Evolutionary conservation across 768 basidiomycete genomes (phyloP), one percentile per base, ranked within the genome.

Genomic region (Coprinellus micaceus): DNA sequence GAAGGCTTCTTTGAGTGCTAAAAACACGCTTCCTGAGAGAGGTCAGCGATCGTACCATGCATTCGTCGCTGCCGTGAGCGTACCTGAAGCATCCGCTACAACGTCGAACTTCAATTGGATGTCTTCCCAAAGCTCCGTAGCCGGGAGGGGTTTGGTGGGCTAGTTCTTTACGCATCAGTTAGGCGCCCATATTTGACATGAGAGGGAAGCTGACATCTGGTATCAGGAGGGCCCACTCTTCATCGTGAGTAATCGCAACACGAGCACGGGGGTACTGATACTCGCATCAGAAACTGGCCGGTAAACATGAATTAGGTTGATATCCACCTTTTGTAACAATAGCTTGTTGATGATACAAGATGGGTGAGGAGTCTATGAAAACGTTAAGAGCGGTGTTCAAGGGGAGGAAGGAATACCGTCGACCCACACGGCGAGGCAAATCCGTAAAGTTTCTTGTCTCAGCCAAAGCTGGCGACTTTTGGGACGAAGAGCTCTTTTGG

Each of bases 191-290:
- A 4, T n/a, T 7, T 28, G 24, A 12, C 17, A 7, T 9, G 29
- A 47, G 10, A 36, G 24, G 28, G n/a, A 24, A 15, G 47, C 55
- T 22, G 25, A 57, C 56, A 13, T 52, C 56, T 30, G 41, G 39
- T 11, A 51, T 45, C 21, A 57, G 43, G 9, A 46, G 39, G 36
- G 56, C 56, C 56, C 56, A 57, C 21, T 57, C 56, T 22, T 57
- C 56, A 24, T 57, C 56, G 36, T 57, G 56, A 5, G 56, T 57
- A 4, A 57, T 25, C 11, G 50, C 56, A 6, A 57, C 21, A 15
- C 56, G 56, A 13, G 56, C 49, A 40, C 51, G 49, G 9, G 56
- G 56, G 30, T 43, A 33, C 56, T 57, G 56, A 17, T 24, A 33
- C 9, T 13, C 33, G 22, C 30, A 3, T 15, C 9, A 13, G 50